Base-by-base conservation (phyloP, 2,329 filamentous ascomycete species). In the Verticillium longisporum region DNA sequence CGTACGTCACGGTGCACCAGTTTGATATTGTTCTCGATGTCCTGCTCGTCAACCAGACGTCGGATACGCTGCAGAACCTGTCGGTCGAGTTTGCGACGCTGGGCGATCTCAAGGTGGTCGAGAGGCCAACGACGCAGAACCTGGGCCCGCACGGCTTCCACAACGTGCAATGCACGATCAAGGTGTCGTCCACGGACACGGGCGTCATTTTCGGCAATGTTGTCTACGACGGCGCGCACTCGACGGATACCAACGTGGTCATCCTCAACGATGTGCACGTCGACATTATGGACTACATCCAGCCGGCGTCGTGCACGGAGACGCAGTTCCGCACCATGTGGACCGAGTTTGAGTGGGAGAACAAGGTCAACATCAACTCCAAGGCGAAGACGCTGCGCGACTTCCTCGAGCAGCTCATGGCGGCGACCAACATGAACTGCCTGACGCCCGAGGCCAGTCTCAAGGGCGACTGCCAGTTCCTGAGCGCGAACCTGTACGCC, bases 331-430 rank as follows among this genome's bases (percentile, higher is more conserved):
- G 95, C 63, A 96, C 92, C n/a, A 99, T 99, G 95, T 99, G 95
- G 95, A 99, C 95, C 41, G 95, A 99, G 73, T 99, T 99, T 68
- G 95, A 99, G 74, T 99, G 95, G 95, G 95, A 99, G 82, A 99
- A 99, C 80, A 99, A 99, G 85, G 94, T 99, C 76, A 99, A 99
- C 79, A 98, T 99, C 79, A 97, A 97, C 78, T 96, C 91, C 66
- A 98, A 97, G 82, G 92, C 91, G 67, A 96, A 94, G 80, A 89
- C 86, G 33, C 82, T 99, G 63, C 87, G 94, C 57, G 92, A 96
- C 21, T 99, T 99, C 85, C 79, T 99, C 66, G 89, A 91, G 68
- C 89, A 96, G 73, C 81, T 99, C 63, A 98, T 98, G 95, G 92
- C 92, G 64, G 94, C 90, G 74, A 99, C 95, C 60, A 98, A 99